Percentiles rank a stretch among this genome's conserved stretches.
These are phyloP conservation scores for Ostreobium quekettii DNA, from an alignment of 139 green algal species.

Conservation along the genomic window DNA sequence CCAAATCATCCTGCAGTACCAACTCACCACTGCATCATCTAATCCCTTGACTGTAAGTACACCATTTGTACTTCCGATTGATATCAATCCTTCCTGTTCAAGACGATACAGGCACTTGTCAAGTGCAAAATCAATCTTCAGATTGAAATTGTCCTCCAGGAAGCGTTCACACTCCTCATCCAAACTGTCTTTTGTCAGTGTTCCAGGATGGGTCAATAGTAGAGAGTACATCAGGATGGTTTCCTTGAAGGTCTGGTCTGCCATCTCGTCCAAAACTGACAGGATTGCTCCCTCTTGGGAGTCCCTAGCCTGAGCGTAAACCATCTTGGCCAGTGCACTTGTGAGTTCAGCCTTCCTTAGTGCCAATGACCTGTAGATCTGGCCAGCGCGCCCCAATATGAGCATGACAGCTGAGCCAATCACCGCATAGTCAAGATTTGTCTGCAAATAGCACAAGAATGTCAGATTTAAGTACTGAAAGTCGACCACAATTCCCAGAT, in stretches of 20 bases:
- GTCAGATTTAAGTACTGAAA: too few relatives aligned
- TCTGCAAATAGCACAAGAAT: slow-evolving; percentile 10
- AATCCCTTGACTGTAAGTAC: too few relatives aligned
- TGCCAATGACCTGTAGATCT: slow-evolving; percentile 8
- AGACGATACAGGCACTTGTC: too few relatives aligned
- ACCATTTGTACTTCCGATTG: too few relatives aligned
- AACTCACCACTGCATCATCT: too few relatives aligned
- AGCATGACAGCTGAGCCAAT: slow-evolving; percentile 3
- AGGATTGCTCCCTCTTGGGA: slow-evolving; percentile 44
- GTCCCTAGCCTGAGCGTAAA: slow-evolving; percentile 46
- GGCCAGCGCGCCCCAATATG: neutral
- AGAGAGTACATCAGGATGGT: slow-evolving; percentile 43
- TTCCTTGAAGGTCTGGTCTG: slow-evolving; percentile 54
- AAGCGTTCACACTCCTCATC: slow-evolving; percentile 33
- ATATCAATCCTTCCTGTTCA: too few relatives aligned
- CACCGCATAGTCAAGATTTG: neutral
- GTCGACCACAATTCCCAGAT: too few relatives aligned
- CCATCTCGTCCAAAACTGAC: slow-evolving; percentile 53
- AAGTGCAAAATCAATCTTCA: slow-evolving; percentile 36
- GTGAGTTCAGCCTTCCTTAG: slow-evolving; percentile 4
- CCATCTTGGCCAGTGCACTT: slow-evolving; percentile 25
- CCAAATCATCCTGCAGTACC: too few relatives aligned
- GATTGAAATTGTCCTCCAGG: slow-evolving; percentile 29
- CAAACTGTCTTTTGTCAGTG: too few relatives aligned
- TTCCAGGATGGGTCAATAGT: too few relatives aligned